Conservation (phyloP, 2,329 filamentous ascomycete species). For the Macrophomina tecta region DNA sequence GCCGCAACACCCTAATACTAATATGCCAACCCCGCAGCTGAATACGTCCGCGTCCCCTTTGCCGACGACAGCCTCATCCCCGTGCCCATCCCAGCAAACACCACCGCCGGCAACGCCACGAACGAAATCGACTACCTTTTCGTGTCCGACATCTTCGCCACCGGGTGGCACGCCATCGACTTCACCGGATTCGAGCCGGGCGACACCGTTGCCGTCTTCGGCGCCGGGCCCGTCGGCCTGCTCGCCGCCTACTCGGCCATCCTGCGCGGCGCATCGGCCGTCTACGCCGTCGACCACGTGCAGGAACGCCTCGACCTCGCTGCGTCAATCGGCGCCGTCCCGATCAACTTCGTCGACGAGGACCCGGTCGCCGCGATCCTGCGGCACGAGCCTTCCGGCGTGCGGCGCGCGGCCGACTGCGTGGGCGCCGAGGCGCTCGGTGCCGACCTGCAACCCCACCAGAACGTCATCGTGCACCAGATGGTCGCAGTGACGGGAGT, state of each 20-base stretch:
- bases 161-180: constrained; percentile 47
- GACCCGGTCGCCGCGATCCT: constrained; percentile 32
- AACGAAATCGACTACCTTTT: constrained; percentile 35
- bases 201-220: constrained; percentile 32
- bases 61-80: constrained; percentile 31
- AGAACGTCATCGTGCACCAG: constrained; percentile 36
- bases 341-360: constrained; percentile 30
- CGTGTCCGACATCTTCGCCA: constrained; percentile 47
- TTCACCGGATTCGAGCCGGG: constrained; percentile 49
- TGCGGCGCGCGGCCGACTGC: constrained; percentile 29
- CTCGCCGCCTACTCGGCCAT: constrained; percentile 31
- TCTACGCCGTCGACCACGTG: constrained; percentile 33
- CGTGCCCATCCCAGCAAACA: constrained; percentile 23
- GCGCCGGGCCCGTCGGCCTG: constrained; percentile 31
- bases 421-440: constrained; percentile 31
- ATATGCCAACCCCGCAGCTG: constrained; percentile 28
- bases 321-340: constrained; percentile 29
- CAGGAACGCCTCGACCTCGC: constrained; percentile 29
- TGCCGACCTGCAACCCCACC: constrained; percentile 32
- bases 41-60: constrained; percentile 32
- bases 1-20: not conserved
- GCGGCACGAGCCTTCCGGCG: constrained; percentile 30
- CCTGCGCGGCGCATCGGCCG: constrained; percentile 30
- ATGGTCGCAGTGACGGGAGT: constrained; percentile 37
- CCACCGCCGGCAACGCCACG: constrained; percentile 9